Base-by-base conservation (phyloP, 2,329 filamentous ascomycete genomes). In the Fonsecaea nubica region DNA sequence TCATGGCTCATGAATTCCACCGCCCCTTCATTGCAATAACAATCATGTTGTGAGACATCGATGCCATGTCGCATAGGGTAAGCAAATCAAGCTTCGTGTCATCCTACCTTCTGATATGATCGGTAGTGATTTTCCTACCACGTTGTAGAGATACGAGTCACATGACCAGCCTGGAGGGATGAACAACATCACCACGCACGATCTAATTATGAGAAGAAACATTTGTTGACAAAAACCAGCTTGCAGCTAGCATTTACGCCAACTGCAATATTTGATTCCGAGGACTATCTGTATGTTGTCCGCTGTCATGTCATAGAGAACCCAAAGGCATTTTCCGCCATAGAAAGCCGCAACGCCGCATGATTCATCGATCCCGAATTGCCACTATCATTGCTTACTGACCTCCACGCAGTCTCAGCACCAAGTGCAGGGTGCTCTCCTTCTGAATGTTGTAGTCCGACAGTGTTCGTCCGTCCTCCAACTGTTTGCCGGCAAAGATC, bases 401-500 rank as follows among this genome's bases (percentile, higher is more conserved):
- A 63, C 83, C 83, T 69, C 84, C 85, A 78, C 85, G 85, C 54
- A 87, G 83, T 79, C 85, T 82, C 69, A 87, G 82, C 75, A 89
- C 87, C 80, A 89, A 82, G 78, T 89, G 87, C 67, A 89, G 80
- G 1, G 86, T 89, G 62, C 83, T 86, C 80, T 89, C 87, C 83
- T 87, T 87, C 76, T 84, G 82, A 63, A 84, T 84, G 72, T 84
- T 84, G 75, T 84, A 90, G 74, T 84, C 82, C 38, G 80, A 82
- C 30, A 84, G 76, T 55, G 82, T 84, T 30, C 82, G 80, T 9
- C 82, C 82, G 69, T 84, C 82, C 70, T 84, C 82, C 58, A 84
- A 73, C 80, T 90, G 88, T 83, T 90, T 90, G 73, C 88, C 88
- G 73, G 88, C 88, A 71, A 90, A 90, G 75, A 90, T 90, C 62